A percentile compares a stretch with the other conserved stretches of the same genome.
These are phyloP conservation scores for Dissophora ornata DNA, from an alignment of 192 early-diverging fungal genomes.

Conservation along the genomic window DNA sequence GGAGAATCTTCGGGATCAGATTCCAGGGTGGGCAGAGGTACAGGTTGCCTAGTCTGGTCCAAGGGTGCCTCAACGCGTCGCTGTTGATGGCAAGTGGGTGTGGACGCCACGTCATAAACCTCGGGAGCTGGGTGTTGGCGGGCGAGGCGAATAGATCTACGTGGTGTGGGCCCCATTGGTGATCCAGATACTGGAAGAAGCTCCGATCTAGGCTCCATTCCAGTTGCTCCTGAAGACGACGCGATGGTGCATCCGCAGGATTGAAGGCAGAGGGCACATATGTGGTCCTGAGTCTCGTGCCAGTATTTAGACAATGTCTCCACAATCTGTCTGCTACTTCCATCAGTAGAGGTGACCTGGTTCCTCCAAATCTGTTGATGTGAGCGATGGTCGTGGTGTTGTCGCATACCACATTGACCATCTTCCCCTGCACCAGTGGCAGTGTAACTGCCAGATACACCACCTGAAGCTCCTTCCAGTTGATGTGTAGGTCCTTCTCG, in stretches of 20 bases:
- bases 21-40: conserved; percentile 51
- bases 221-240: conserved; percentile 14
- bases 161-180: conserved; percentile 16
- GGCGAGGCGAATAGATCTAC: conserved; percentile 49
- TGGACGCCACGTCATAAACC: conserved; percentile 39
- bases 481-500: conserved; percentile 10
- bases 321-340: conserved; percentile 6
- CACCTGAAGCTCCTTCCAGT: conserved; percentile 28
- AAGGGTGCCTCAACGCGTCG: conserved; percentile 23
- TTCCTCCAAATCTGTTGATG: conserved; percentile 40
- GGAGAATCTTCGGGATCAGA: conserved; percentile 16
- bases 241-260: conserved; percentile 38
- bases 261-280: conserved; percentile 43
- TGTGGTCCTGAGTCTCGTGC: conserved; percentile 23
- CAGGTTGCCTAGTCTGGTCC: conserved; percentile 22
- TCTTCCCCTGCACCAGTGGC: neutral
- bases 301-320: conserved; percentile 13
- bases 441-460: conserved; percentile 16
- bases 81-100: conserved; percentile 6
- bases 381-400: conserved; percentile 30
- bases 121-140: conserved; percentile 3
- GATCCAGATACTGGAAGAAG: conserved; percentile 18
- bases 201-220: conserved; percentile 12
- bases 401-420: conserved; percentile 18
- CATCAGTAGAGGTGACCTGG: conserved; percentile 17